These are phyloP conservation scores for Luvunga scandens DNA, from an alignment of 345 rosid species.

Conservation along the genomic window DNA sequence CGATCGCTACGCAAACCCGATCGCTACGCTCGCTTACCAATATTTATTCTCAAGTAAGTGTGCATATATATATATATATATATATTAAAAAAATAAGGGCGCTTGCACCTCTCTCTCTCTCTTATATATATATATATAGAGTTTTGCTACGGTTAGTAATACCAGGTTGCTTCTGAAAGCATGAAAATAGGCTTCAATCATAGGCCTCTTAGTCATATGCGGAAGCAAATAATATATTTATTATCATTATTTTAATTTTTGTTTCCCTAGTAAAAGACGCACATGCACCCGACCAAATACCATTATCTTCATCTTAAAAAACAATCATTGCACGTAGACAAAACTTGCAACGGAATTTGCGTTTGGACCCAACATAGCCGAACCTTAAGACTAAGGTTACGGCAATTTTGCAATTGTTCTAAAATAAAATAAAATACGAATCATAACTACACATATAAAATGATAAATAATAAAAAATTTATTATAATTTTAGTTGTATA, in stretches of 20 bases:
- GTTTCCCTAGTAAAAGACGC: background rate
- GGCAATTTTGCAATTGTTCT: no score
- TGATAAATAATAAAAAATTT: no score
- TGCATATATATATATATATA: no score
- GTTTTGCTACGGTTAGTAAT: no score
- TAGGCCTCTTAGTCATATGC: background rate
- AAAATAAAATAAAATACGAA: no score
- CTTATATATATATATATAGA: fast-evolving
- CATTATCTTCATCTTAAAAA: background rate
- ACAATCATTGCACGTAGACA: background rate
- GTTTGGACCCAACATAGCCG: background rate
- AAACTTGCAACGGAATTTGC: background rate
- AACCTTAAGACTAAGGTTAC: no score
- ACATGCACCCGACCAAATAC: no score
- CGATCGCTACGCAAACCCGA: background rate
- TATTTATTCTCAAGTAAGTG: no score
- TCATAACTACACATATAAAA: no score
- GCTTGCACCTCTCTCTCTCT: no score
- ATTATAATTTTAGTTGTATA: no score
- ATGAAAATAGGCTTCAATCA: background rate
- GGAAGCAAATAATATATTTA: background rate
- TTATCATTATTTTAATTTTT: background rate
- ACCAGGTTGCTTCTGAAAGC: background rate
- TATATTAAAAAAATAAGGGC: no score
- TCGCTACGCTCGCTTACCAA: background rate